Evolutionary conservation across 345 rosid genomes (phyloP).

Genomic region (Camelina laxa): DNA sequence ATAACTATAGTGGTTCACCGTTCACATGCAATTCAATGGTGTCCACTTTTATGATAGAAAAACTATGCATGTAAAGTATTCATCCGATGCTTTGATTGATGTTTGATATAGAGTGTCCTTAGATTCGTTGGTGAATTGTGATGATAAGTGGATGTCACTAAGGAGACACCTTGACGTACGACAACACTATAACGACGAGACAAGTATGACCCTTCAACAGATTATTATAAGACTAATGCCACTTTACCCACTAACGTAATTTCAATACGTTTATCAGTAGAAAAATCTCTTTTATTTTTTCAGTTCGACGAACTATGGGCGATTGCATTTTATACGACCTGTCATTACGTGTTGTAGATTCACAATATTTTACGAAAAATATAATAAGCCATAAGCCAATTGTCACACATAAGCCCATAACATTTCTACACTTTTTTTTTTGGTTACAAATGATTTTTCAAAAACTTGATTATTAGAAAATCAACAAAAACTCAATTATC

Average conservation of each 20-base stretch:
- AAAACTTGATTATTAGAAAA: neutral
- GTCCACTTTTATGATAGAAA: neutral
- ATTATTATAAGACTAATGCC: constrained; percentile 39
- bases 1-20: neutral
- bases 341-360: neutral
- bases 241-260: constrained; percentile 43
- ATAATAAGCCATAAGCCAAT: no score
- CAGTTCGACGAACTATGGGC: neutral
- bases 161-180: constrained; percentile 43
- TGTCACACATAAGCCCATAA: neutral
- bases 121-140: constrained; percentile 36
- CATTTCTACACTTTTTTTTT: neutral
- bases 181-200: constrained; percentile 43
- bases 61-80: constrained; percentile 17
- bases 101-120: constrained; percentile 31
- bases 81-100: constrained; percentile 28
- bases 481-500: neutral
- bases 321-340: neutral
- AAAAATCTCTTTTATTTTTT: constrained; percentile 12
- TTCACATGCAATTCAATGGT: constrained; percentile 29
- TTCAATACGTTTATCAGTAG: constrained; percentile 13
- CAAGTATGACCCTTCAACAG: constrained; percentile 39
- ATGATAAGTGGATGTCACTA: constrained; percentile 49
- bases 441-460: neutral
- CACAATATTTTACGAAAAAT: neutral